A percentile compares a stretch with the other conserved stretches of the same genome.
These are phyloP conservation scores for Phytophthora pseudosyringae DNA, from an alignment of 352 stramenopile species.

Conservation along the genomic window DNA sequence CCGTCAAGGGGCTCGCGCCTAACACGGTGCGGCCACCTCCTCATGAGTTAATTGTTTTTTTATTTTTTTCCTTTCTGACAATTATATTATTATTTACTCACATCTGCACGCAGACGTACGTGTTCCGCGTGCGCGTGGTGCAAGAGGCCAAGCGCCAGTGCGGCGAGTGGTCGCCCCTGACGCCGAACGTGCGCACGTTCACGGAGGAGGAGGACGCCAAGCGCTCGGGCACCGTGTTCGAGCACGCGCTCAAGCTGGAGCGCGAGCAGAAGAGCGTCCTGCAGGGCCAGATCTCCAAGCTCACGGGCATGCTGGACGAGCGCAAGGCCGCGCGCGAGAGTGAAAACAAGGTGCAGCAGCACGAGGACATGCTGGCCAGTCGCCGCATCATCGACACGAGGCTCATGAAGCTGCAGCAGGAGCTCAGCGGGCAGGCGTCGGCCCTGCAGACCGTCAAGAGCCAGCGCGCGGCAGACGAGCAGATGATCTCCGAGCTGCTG, in stretches of 20 bases:
- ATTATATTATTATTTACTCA: constrained; percentile 9
- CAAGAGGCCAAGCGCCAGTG: constrained; percentile 64
- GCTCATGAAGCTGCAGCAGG: constrained; percentile 74
- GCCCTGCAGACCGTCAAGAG: constrained; percentile 73
- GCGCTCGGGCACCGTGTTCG: constrained; percentile 84
- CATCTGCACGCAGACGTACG: constrained; percentile 58
- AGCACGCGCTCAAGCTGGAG: constrained; percentile 85
- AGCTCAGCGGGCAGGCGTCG: constrained; percentile 62
- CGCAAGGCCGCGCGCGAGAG: constrained; percentile 39
- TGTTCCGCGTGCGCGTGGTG: constrained; percentile 79
- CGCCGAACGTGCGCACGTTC: constrained; percentile 80
- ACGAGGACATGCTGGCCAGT: constrained; percentile 88
- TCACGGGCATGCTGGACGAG: constrained; percentile 78
- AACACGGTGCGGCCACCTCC: constrained; percentile 58
- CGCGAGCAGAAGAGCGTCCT: constrained; percentile 74
- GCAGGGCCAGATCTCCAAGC: constrained; percentile 80
- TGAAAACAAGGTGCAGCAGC: constrained; percentile 58
- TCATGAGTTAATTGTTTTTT: too few species aligned
- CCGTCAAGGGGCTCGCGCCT: constrained; percentile 71
- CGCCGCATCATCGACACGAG: constrained; percentile 85
- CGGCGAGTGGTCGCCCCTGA: constrained; percentile 81
- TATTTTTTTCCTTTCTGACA: background rate
- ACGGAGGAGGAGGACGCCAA: constrained; percentile 90
- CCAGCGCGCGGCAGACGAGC: constrained; percentile 73
- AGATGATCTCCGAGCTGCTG: constrained; percentile 85